A percentile compares a stretch with the other conserved stretches of the same genome.
Evolutionary conservation across 805 yeast species (phyloP).

Genomic region (Zygoascus flipseniorum): DNA sequence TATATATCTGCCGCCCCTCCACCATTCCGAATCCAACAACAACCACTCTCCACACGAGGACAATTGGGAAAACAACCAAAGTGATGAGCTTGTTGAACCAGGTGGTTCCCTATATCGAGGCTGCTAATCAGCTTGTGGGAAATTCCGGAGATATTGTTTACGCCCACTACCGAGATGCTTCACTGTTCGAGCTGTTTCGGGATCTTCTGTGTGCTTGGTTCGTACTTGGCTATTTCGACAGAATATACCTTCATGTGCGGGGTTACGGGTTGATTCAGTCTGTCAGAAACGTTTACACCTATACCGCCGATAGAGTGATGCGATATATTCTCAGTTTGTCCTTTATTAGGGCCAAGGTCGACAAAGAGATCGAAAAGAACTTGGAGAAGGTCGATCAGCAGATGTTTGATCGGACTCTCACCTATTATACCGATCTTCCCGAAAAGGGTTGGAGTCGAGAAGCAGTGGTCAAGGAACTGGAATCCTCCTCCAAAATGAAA

Average conservation of each 20-base stretch:
- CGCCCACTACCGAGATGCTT: background rate
- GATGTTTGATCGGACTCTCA: conserved; percentile 46
- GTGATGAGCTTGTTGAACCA: background rate
- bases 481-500: conserved; percentile 35
- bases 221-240: conserved; percentile 4
- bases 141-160: background rate
- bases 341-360: conserved; percentile 46
- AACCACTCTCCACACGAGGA: no score
- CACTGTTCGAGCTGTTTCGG: conserved; percentile 5
- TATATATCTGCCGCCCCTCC: no score
- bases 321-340: conserved; percentile 37
- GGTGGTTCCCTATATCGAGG: background rate
- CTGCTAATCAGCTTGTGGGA: background rate
- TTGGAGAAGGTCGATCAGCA: conserved; percentile 44
- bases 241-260: conserved; percentile 9
- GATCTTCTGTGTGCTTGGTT: background rate
- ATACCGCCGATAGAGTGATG: conserved; percentile 10
- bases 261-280: conserved; percentile 23
- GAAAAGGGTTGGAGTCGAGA: conserved; percentile 43
- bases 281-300: conserved; percentile 1
- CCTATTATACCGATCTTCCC: conserved; percentile 41
- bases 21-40: no score
- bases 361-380: conserved; percentile 46
- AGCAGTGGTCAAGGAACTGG: conserved; percentile 44
- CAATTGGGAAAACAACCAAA: no score